Percentiles rank a stretch among this genome's conserved stretches.
Conservation (phyloP, 208 protist genomes). For the Porcisia deanei region DNA sequence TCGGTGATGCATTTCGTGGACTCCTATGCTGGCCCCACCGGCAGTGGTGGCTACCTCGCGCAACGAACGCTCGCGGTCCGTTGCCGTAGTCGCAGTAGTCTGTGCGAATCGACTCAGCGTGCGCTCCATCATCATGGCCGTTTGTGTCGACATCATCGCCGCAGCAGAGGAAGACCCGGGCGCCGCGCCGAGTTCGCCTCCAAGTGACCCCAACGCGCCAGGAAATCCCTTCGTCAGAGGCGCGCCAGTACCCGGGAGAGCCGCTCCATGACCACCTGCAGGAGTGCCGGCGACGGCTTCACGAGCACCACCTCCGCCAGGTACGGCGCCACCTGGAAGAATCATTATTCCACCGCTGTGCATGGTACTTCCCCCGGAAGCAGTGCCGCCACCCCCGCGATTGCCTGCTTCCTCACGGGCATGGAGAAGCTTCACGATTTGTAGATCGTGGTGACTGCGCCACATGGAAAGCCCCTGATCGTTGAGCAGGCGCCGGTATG, state of each 20-base stretch:
- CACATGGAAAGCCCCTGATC: conserved; percentile 48
- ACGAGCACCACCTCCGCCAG: not conserved
- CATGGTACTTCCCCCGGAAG: not conserved
- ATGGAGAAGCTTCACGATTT: conserved; percentile 41
- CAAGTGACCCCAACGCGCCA: conserved; percentile 5
- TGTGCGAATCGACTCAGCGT: conserved; percentile 29
- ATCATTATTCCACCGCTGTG: not conserved
- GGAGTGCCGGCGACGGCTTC: not conserved
- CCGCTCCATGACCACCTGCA: not conserved
- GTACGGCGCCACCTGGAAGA: not conserved
- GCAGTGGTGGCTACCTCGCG: conserved; percentile 10
- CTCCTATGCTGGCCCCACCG: not conserved
- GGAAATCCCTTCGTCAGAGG: conserved; percentile 12
- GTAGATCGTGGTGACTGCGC: conserved; percentile 65
- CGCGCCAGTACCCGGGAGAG: not conserved
- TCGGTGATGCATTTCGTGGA: conserved; percentile 11
- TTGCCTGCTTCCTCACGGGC: conserved; percentile 25
- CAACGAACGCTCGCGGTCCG: conserved; percentile 17
- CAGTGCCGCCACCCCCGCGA: not conserved
- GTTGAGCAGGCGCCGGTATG: conserved; percentile 66
- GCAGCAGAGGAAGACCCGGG: conserved; percentile 15
- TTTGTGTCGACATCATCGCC: conserved; percentile 29
- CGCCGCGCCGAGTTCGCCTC: conserved; percentile 1
- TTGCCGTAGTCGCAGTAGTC: conserved; percentile 11
- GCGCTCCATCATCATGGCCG: conserved; percentile 32